Conservation (phyloP, 306 rosid genomes). For the Senna tora region DNA sequence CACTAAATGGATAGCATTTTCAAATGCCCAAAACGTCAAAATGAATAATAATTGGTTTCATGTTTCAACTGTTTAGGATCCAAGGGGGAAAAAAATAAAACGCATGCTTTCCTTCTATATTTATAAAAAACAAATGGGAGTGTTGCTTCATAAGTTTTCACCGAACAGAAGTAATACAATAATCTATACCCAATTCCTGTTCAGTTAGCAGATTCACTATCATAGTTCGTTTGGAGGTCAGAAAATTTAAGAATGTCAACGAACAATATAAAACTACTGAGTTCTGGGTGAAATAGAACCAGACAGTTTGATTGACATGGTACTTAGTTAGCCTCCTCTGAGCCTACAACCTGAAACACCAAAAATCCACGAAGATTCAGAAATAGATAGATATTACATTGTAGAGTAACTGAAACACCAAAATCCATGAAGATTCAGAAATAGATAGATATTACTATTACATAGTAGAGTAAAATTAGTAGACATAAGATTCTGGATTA, state of each 20-base stretch:
- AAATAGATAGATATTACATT: background rate
- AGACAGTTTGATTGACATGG: conserved; percentile 32
- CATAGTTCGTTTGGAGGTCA: background rate
- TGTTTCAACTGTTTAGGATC: background rate
- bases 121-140: conserved; percentile 19
- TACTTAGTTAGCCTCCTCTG: conserved; percentile 37
- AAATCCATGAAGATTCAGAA: conserved; percentile 38
- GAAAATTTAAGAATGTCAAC: conserved; percentile 35
- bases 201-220: conserved; percentile 22
- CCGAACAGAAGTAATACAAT: conserved; percentile 17
- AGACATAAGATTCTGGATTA: conserved; percentile 42
- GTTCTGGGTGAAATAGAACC: conserved; percentile 14
- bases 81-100: background rate
- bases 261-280: conserved; percentile 16
- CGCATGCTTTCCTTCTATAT: background rate
- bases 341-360: conserved; percentile 72
- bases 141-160: conserved; percentile 1
- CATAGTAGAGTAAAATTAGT: background rate
- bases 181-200: conserved; percentile 23
- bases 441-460: background rate
- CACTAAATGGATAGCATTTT: no score
- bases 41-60: background rate
- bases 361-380: conserved; percentile 38
- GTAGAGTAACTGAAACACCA: conserved; percentile 49
- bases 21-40: background rate